These are phyloP conservation scores for Rachicladosporium sp. DNA, from an alignment of 2,329 filamentous ascomycete genomes.

Conservation along the genomic window DNA sequence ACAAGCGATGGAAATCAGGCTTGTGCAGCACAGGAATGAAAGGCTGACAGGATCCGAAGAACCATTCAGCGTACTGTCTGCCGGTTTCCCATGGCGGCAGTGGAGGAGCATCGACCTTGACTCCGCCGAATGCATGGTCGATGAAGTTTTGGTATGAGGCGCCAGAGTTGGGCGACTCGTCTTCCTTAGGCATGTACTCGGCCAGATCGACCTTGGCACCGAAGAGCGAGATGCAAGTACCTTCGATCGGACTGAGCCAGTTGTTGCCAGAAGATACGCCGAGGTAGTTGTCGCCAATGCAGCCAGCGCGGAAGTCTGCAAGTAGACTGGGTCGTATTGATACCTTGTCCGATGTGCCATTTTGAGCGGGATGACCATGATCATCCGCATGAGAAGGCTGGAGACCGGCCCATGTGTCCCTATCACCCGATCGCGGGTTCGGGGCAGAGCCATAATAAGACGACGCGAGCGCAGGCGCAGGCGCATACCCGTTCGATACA, in stretches of 20 bases:
- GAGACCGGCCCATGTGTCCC: too few relatives aligned
- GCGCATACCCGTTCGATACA: constrained; percentile 2
- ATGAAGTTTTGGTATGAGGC: constrained; percentile 62
- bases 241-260: constrained; percentile 60
- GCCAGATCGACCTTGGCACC: constrained; percentile 70
- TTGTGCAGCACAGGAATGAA: constrained; percentile 67
- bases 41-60: constrained; percentile 57
- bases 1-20: constrained; percentile 56
- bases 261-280: constrained; percentile 53
- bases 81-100: constrained; percentile 54
- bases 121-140: constrained; percentile 46
- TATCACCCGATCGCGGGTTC: too few relatives aligned
- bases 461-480: not conserved
- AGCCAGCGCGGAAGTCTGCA: constrained; percentile 35
- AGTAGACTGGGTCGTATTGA: constrained; percentile 16
- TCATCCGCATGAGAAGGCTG: too few relatives aligned
- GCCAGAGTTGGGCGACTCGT: constrained; percentile 46
- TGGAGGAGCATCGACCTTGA: constrained; percentile 46
- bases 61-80: constrained; percentile 60
- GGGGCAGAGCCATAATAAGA: too few relatives aligned
- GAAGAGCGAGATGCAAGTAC: constrained; percentile 64
- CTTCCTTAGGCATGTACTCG: constrained; percentile 46
- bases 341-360: too few relatives aligned
- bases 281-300: constrained; percentile 50
- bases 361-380: too few relatives aligned